These are phyloP conservation scores for Austroboletus eburneus DNA, from an alignment of 768 basidiomycete species.

Conservation along the genomic window DNA sequence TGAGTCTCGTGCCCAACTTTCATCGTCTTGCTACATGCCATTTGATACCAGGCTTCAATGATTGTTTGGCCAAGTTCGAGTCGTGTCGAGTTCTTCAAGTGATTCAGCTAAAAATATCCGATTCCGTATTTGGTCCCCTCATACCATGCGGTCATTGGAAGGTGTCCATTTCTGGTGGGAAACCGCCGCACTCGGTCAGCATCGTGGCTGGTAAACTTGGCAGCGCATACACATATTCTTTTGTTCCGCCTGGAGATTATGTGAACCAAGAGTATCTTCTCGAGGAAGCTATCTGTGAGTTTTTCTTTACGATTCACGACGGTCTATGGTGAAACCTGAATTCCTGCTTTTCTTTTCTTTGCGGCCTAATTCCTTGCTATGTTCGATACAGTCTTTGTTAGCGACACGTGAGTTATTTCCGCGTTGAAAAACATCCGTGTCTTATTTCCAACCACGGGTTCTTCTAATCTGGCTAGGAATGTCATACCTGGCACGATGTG, in stretches of 20 bases:
- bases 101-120: constrained; percentile 7
- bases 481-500: constrained; percentile 31
- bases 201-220: constrained; percentile 37
- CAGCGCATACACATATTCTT: constrained; percentile 36
- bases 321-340: background rate
- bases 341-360: no score
- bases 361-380: background rate
- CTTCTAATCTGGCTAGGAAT: constrained; percentile 27
- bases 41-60: constrained; percentile 25
- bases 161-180: constrained; percentile 40
- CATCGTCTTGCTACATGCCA: background rate
- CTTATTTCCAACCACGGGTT: constrained; percentile 1
- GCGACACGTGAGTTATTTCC: constrained; percentile 38
- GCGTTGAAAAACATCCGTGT: background rate
- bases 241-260: constrained; percentile 32
- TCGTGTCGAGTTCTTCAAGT: constrained; percentile 30
- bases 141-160: constrained; percentile 43
- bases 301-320: background rate
- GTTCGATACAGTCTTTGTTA: constrained; percentile 32
- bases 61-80: constrained; percentile 19
- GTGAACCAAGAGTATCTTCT: constrained; percentile 39
- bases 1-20: constrained; percentile 16
- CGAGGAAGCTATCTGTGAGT: constrained; percentile 33
- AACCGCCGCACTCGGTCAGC: constrained; percentile 42
- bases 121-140: background rate